These are phyloP conservation scores for Lactarius quietus DNA, from an alignment of 768 basidiomycete genomes.

Conservation along the genomic window DNA sequence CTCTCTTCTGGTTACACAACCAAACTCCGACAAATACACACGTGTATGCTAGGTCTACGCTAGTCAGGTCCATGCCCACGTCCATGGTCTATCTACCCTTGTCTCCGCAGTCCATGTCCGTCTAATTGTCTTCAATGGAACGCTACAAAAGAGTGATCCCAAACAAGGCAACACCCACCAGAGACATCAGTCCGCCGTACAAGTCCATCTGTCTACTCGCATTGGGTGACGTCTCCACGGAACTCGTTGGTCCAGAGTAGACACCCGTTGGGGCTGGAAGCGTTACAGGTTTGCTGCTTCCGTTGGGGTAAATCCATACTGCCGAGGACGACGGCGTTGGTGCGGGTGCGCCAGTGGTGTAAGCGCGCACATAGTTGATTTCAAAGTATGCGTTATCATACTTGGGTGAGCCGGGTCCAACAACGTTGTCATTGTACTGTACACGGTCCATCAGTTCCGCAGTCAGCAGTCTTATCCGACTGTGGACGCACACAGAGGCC, in stretches of 20 bases:
- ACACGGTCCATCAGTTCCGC: not conserved
- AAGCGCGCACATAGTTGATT: conserved; percentile 61
- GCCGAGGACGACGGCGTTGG: conserved; percentile 26
- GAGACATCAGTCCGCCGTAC: not conserved
- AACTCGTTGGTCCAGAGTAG: not conserved
- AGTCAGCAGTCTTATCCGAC: not conserved
- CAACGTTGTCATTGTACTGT: conserved; percentile 53
- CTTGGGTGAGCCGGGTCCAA: conserved; percentile 50
- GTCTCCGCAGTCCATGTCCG: not conserved
- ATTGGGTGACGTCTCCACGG: not conserved
- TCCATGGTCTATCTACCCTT: not conserved
- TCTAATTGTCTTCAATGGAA: conserved; percentile 3
- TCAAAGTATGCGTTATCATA: conserved; percentile 65
- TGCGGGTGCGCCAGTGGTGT: conserved; percentile 36
- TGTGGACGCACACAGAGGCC: conserved; percentile 41
- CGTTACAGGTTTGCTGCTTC: conserved; percentile 8
- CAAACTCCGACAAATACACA: not conserved
- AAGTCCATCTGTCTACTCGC: not conserved
- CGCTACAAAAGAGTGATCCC: not conserved
- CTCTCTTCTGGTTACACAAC: not conserved
- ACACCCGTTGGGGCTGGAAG: conserved; percentile 12
- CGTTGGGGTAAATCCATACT: not conserved
- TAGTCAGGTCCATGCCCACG: not conserved
- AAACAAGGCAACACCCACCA: conserved; percentile 10
- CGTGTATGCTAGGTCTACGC: too few relatives aligned